Evolutionary conservation across 495 filamentous ascomycete species (phyloP).

Genomic region (Xylaria nigripes): DNA sequence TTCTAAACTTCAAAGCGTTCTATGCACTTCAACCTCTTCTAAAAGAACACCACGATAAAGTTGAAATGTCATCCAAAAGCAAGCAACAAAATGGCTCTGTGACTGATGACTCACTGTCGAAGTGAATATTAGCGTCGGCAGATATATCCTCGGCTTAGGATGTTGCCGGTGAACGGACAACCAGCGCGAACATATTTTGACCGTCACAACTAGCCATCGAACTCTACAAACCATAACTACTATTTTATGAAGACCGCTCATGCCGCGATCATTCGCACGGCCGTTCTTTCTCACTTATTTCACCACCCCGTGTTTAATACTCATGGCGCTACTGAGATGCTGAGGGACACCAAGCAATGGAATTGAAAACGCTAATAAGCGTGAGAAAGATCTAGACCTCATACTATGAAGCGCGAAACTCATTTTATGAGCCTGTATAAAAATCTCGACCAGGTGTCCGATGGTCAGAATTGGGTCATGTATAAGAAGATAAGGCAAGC

Average conservation of each 20-base stretch:
- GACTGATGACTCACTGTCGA: conserved; percentile 8
- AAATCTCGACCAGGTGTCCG: neutral
- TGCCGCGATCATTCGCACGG: neutral
- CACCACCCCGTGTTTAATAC: neutral
- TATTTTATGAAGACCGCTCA: neutral
- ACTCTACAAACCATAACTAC: neutral
- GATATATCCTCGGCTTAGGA: neutral
- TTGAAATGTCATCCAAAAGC: conserved; percentile 10
- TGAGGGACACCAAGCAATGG: neutral
- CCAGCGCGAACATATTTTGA: neutral
- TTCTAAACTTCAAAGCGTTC: conserved; percentile 29
- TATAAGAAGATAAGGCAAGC: neutral
- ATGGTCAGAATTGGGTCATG: neutral
- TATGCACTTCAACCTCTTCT: conserved; percentile 37
- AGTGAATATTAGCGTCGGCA: neutral
- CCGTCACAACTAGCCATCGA: neutral
- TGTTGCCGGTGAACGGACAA: neutral
- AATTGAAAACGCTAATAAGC: neutral
- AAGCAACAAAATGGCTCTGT: neutral
- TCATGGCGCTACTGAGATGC: neutral
- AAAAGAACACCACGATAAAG: conserved; percentile 28
- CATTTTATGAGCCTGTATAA: neutral
- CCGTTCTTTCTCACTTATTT: neutral
- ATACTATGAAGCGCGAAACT: neutral
- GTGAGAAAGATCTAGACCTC: neutral